Percentiles rank a stretch among this genome's conserved stretches.
Evolutionary conservation across 352 stramenopile species (phyloP).

Genomic region (Globisporangium paddicum): DNA sequence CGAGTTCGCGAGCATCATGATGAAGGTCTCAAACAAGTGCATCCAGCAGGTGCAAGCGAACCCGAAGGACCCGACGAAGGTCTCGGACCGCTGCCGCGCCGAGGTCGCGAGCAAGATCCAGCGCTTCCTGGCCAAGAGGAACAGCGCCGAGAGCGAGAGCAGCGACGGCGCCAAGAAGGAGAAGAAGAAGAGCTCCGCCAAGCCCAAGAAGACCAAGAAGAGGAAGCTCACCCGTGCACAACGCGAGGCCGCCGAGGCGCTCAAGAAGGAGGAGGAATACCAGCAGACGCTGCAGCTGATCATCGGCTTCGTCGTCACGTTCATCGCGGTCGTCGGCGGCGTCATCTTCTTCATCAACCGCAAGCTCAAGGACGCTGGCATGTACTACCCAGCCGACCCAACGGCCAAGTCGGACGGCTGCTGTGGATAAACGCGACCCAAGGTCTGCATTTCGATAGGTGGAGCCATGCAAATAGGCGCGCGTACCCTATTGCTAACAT

Average conservation of each 20-base stretch:
- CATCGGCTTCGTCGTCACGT: slow-evolving; percentile 57
- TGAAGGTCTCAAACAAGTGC: slow-evolving; percentile 72
- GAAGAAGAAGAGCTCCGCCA: slow-evolving; percentile 19
- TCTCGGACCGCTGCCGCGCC: slow-evolving; percentile 61
- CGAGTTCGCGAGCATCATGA: slow-evolving; percentile 61
- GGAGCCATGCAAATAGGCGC: not conserved
- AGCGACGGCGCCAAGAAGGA: slow-evolving; percentile 18
- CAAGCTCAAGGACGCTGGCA: slow-evolving; percentile 77
- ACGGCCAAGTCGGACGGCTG: slow-evolving; percentile 44
- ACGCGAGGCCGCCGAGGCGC: slow-evolving; percentile 40
- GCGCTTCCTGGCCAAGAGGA: slow-evolving; percentile 48
- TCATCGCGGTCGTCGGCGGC: slow-evolving; percentile 50
- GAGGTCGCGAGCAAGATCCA: slow-evolving; percentile 57
- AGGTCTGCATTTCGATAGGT: not conserved
- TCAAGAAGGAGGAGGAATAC: slow-evolving; percentile 68
- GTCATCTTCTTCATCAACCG: slow-evolving; percentile 74
- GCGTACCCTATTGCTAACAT: not conserved
- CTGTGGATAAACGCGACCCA: slow-evolving; percentile 21
- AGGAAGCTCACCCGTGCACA: slow-evolving; percentile 62
- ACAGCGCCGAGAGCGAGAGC: slow-evolving; percentile 23
- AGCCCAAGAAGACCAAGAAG: slow-evolving; percentile 54
- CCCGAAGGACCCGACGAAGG: slow-evolving; percentile 44
- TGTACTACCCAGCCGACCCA: slow-evolving; percentile 68
- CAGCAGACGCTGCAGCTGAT: slow-evolving; percentile 66
- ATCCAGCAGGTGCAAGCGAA: slow-evolving; percentile 70